Base-by-base conservation (phyloP, 805 yeast genomes). In the Candida odintsovae region DNA sequence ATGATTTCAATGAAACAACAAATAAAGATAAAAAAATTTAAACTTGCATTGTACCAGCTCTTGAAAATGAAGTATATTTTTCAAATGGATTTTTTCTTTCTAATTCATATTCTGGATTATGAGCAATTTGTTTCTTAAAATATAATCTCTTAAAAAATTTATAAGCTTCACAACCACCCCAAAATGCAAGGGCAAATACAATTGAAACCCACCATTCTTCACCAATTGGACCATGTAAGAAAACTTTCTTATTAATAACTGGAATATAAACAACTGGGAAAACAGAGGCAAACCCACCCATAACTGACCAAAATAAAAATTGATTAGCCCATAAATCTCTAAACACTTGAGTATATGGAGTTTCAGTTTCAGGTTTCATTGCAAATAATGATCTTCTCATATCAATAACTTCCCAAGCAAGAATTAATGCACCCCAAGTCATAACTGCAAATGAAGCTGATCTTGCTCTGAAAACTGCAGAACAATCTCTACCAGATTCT, bases 191-290 rank as follows among this genome's bases (percentile, higher is more conserved):
- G 4, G 83, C 67, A 50, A 81, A 75, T 0, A 78, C 86, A 51
- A 83, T 68, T 1, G 88, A 76, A 50, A 86, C 65, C 15, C 86
- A 92, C 95, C 95, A 88, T 68, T 87, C 95, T 66, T 79, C 80
- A 10, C 82, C 76, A 52, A 87, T 86, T 8, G 82, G 78, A 26
- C 64, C 70, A 64, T 88, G 96, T 55, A 82, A 69, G 62, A 88
- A 88, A 9, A 88, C 95, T 51, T 76, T 75, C 40, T 72, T 68
- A 64, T 88, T 88, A 60, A 88, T 86, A n/a, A 85, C 95, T 7
- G 96, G 96, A 52, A 88, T 88, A 65, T 87, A 87, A 35, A 87
- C 79, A 18, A 86, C 84, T 38, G 95, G 95, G 76, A 88, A 82
- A 4, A 85, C 82, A 2, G 88, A 74, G 13, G 76, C 64, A 50